Conservation (phyloP, 805 yeast genomes). For the Saccharomyces cerevisiae region DNA sequence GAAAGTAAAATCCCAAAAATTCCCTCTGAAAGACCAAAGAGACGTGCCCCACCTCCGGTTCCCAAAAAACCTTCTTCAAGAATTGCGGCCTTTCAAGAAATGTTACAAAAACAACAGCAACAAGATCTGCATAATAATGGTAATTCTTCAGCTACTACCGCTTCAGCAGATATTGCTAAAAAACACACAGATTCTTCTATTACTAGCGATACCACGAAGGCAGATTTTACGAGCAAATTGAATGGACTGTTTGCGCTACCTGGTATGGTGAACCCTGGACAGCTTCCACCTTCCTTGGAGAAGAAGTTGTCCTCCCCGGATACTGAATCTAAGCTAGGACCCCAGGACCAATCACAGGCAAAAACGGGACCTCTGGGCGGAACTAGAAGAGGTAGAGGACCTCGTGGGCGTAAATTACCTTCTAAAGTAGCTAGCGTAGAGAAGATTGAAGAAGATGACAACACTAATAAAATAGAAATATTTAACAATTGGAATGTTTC, state of each 20-base stretch:
- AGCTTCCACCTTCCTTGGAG: conserved; percentile 18
- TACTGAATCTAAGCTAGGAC: neutral
- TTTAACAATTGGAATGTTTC: conserved; percentile 18
- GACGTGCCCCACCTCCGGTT: conserved; percentile 50
- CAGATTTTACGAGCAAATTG: conserved; percentile 49
- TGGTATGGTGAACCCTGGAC: conserved; percentile 35
- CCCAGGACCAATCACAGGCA: neutral
- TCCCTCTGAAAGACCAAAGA: conserved; percentile 7
- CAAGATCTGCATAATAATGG: conserved; percentile 42
- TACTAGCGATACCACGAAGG: conserved; percentile 9
- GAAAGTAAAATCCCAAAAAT: conserved; percentile 5
- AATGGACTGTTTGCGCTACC: conserved; percentile 56
- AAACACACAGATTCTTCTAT: neutral
- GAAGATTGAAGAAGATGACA: conserved; percentile 19
- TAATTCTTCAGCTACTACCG: neutral
- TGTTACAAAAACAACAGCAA: conserved; percentile 48
- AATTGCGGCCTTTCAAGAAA: conserved; percentile 75
- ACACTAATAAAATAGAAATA: conserved; percentile 15
- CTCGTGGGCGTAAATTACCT: conserved; percentile 65
- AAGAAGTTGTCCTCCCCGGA: conserved; percentile 10
- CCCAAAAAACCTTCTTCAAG: conserved; percentile 73
- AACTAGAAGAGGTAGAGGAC: conserved; percentile 56
- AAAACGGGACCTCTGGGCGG: neutral
- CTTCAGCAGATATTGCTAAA: conserved; percentile 1
- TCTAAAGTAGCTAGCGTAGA: conserved; percentile 36